Evolutionary conservation across 2,329 filamentous ascomycete genomes (phyloP).

Genomic region (Pyrenochaeta sp.): DNA sequence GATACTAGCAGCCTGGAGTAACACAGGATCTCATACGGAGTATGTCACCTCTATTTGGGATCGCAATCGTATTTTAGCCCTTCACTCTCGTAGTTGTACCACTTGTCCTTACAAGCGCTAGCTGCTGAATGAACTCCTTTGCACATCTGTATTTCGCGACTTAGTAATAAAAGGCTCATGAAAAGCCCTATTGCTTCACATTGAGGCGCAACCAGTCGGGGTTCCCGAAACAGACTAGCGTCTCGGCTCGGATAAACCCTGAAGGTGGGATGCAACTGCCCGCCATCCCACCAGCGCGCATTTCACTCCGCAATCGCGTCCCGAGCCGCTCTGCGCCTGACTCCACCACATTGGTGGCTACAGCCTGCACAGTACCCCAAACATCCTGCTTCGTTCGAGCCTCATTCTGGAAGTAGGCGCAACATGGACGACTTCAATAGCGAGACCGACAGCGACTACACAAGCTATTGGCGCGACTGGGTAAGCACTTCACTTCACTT

Average conservation of each 20-base stretch:
- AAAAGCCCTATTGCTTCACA: too few species aligned
- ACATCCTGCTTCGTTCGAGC: neutral
- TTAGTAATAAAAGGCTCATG: too few species aligned
- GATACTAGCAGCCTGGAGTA: too few species aligned
- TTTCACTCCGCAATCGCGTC: conserved; percentile 28
- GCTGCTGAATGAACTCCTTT: too few species aligned
- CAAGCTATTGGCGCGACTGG: conserved; percentile 99
- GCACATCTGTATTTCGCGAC: too few species aligned
- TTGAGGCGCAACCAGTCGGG: too few species aligned
- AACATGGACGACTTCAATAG: conserved; percentile 96
- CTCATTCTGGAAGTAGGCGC: conserved; percentile 17
- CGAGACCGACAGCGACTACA: conserved; percentile 98
- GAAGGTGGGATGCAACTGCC: conserved; percentile 15
- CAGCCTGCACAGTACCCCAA: conserved; percentile 9
- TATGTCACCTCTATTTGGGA: too few species aligned
- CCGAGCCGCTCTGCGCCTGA: conserved; percentile 17
- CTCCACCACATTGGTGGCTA: conserved; percentile 18
- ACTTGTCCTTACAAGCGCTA: too few species aligned
- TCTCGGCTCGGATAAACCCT: conserved; percentile 18
- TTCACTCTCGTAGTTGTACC: too few species aligned
- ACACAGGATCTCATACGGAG: too few species aligned
- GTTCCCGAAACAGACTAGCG: conserved; percentile 7
- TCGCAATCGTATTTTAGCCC: too few species aligned
- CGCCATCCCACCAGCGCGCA: conserved; percentile 27
- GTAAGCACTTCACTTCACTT: conserved; percentile 64